Evolutionary conservation across 306 rosid species (phyloP).

Genomic region (Fagus crenata): DNA sequence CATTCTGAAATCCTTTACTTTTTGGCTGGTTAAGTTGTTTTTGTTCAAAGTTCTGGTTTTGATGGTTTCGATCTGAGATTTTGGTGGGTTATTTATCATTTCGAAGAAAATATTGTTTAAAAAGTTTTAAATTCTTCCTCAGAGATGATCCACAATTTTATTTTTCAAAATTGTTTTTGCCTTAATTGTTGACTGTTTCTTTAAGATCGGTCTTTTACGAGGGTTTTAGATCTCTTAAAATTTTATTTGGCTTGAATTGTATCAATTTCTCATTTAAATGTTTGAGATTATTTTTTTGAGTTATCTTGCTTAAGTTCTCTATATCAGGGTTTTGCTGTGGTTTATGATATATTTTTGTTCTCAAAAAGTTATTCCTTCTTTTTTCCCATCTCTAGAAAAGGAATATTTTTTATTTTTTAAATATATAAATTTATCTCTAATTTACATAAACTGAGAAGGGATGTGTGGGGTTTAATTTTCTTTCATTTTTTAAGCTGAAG

Average conservation of each 20-base stretch:
- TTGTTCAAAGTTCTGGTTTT: slow-evolving; percentile 22
- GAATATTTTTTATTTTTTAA: neutral
- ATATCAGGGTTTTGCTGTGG: slow-evolving; percentile 42
- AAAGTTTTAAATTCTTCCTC: neutral
- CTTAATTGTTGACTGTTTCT: slow-evolving; percentile 16
- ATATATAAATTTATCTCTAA: neutral
- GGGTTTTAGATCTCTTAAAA: slow-evolving; percentile 42
- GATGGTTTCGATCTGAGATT: slow-evolving; percentile 50
- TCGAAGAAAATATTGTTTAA: neutral
- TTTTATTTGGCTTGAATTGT: slow-evolving; percentile 21
- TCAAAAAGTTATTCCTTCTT: neutral
- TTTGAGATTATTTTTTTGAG: slow-evolving; percentile 14
- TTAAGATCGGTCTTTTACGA: slow-evolving; percentile 28
- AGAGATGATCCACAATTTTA: slow-evolving; percentile 6
- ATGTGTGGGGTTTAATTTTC: neutral
- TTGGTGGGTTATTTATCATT: slow-evolving; percentile 8
- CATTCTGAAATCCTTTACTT: neutral
- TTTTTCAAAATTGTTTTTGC: neutral
- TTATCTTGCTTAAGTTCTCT: slow-evolving; percentile 19
- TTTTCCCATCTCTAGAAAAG: slow-evolving; percentile 6
- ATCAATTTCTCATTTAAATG: slow-evolving; percentile 9
- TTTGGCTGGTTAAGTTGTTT: slow-evolving; percentile 1
- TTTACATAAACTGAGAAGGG: slow-evolving; percentile 16
- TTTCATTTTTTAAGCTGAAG: slow-evolving; percentile 4
- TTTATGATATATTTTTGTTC: slow-evolving; percentile 30